A percentile compares a stretch with the other conserved stretches of the same genome.
phyloP scores from a whole-genome alignment of 2,329 filamentous ascomycete genomes.

The Claviceps capensis region DNA sequence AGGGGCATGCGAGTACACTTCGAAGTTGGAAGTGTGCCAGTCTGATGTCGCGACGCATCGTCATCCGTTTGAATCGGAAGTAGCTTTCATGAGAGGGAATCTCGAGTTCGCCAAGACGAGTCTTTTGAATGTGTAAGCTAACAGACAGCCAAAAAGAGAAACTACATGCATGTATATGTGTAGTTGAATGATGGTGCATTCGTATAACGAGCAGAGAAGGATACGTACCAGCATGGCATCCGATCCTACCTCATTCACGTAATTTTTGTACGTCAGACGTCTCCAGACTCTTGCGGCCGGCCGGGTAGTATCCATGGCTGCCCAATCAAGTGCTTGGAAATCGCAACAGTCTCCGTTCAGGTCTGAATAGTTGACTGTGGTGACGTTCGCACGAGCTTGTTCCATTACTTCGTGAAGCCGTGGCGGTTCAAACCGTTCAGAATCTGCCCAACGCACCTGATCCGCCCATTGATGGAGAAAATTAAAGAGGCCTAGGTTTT shows the following conservation, averaged over 20 bases:
- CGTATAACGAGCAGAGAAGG: not conserved
- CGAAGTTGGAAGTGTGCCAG: conserved; percentile 55
- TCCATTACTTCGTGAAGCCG: conserved; percentile 19
- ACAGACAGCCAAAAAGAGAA: not conserved
- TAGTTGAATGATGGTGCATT: no score
- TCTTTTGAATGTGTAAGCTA: not conserved
- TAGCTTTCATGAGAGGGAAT: conserved; percentile 32
- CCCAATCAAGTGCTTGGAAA: conserved; percentile 47
- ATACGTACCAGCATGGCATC: conserved; percentile 33
- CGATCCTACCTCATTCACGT: conserved; percentile 36
- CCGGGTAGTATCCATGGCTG: conserved; percentile 35
- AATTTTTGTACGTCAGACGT: conserved; percentile 39
- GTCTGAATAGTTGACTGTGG: conserved; percentile 26
- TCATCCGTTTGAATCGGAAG: conserved; percentile 45
- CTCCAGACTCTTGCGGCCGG: conserved; percentile 33
- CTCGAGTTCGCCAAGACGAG: conserved; percentile 7
- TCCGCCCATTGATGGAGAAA: conserved; percentile 38
- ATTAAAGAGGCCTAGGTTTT: conserved; percentile 34
- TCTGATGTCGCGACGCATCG: conserved; percentile 37
- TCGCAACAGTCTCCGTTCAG: conserved; percentile 43
- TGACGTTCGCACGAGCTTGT: conserved; percentile 11
- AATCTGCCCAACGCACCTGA: conserved; percentile 15
- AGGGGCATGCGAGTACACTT: conserved; percentile 44
- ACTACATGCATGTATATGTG: no score
- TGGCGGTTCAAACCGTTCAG: conserved; percentile 13